phyloP scores from a whole-genome alignment of 176 grass and related monocot genomes.

The Zea luxurians region DNA sequence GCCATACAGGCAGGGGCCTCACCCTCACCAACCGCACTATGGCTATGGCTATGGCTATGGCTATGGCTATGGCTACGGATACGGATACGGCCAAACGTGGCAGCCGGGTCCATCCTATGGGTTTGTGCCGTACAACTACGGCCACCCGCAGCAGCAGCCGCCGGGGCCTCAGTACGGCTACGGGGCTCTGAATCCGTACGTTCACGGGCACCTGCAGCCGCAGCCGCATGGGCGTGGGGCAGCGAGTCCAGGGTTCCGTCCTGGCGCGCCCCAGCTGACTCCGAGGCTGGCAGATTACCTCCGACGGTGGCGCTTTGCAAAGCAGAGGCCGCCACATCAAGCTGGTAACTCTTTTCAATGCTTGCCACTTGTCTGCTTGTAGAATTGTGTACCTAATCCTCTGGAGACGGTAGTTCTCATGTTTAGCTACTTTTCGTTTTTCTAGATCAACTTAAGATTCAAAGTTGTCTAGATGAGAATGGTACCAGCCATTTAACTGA shows the following conservation, averaged over 20 bases:
- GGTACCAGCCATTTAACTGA: constrained; percentile 3
- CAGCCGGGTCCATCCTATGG: constrained; percentile 26
- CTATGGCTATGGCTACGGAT: constrained; percentile 33
- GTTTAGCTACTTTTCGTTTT: not conserved
- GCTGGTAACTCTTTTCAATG: constrained; percentile 49
- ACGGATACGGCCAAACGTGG: constrained; percentile 21
- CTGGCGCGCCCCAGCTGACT: constrained; percentile 6
- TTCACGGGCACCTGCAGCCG: constrained; percentile 14
- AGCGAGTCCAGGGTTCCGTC: constrained; percentile 28
- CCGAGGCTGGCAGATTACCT: constrained; percentile 58
- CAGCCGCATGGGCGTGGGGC: constrained; percentile 32
- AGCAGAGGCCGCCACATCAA: constrained; percentile 42
- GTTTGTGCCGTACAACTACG: constrained; percentile 48
- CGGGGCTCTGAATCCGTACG: constrained; percentile 35
- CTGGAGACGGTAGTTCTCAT: not conserved
- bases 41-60: constrained; percentile 35
- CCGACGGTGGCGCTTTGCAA: constrained; percentile 52
- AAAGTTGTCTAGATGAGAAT: not conserved
- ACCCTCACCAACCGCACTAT: not conserved
- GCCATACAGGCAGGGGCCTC: constrained; percentile 26
- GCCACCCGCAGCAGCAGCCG: constrained; percentile 24
- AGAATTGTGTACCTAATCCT: constrained; percentile 11
- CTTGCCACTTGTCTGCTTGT: not conserved
- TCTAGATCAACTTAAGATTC: too few species aligned
- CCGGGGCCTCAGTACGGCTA: constrained; percentile 32